Base-by-base conservation (phyloP, 2,329 filamentous ascomycete species). In the Chaetomium sp. region DNA sequence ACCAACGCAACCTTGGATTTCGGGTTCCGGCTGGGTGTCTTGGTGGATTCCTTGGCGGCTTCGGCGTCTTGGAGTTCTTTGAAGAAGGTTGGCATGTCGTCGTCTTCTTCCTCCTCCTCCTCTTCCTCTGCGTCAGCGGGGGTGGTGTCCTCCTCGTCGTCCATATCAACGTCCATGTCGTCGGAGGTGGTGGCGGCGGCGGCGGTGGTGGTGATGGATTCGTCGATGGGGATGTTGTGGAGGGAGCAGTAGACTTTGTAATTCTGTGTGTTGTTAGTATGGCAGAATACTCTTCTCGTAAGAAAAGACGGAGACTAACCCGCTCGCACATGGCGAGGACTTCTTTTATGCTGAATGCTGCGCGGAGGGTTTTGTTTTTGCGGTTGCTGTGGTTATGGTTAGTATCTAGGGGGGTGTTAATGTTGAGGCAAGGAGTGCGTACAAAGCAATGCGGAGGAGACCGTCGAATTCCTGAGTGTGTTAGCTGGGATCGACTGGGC, bases 191-290 rank as follows among this genome's bases (percentile, higher is more conserved):
- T 66, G 7, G 44, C 44, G 10, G 62, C 64, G 27, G 71, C 72
- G 12, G 66, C 66, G 5, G 69, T 75, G 4, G 76, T 75, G 0
- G 75, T 71, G 2, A 79, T 60, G 4, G 79, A 80, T 58, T 92
- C 90, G 56, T 95, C 89, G 6, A 96, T 71, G 0, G 82, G 72
- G 12, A 95, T 83, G 65, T 91, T 85, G 67, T 95, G 89, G 71
- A 95, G 86, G 40, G 91, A 88, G 69, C 91, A 96, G 80, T 85
- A 97, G 2, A 91, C 87, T 60, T 89, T 79, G 73, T 95, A 97
- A 71, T 97, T 97, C 61, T 82, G 53, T 1, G 3, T 6, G 64
- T 11, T 8, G 41, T 61, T 10, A 55, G 52, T 54, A 19, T 11
- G 2, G 19, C 2, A 19, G 8, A 4, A 37, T 6, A 7, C 19